Evolutionary conservation across 106 monocot genomes (phyloP).

Genomic region (Allium cepa): DNA sequence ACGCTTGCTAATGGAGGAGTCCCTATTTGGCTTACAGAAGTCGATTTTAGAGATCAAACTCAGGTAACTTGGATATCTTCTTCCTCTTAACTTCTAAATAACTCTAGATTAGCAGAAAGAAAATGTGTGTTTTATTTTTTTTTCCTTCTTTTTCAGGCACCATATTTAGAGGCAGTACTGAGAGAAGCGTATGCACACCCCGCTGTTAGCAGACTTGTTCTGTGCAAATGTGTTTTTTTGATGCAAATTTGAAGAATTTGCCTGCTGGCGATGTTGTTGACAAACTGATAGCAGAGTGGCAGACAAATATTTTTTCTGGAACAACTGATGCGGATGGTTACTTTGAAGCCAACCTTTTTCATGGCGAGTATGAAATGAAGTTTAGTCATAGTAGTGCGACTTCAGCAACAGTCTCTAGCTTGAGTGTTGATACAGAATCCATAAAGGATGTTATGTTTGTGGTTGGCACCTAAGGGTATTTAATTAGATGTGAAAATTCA

Average conservation of each 20-base stretch:
- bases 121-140: no score
- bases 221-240: constrained; percentile 63
- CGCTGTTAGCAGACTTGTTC: neutral
- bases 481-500: no score
- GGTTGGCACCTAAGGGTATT: no score
- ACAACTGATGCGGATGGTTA: constrained; percentile 31
- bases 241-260: constrained; percentile 59
- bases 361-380: constrained; percentile 42
- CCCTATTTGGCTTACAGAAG: no score
- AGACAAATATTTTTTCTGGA: constrained; percentile 1
- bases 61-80: no score
- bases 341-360: constrained; percentile 31
- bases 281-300: constrained; percentile 49
- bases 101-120: no score
- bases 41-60: no score
- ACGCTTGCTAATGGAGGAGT: no score
- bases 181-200: constrained; percentile 1
- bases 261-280: constrained; percentile 69
- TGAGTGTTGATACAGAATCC: constrained; percentile 14
- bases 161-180: neutral
- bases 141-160: constrained; percentile 4
- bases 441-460: neutral
- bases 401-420: constrained; percentile 14
- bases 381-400: constrained; percentile 12
- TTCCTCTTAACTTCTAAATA: no score